phyloP scores from a whole-genome alignment of 305 asterid genomes.

The Lippia alba region DNA sequence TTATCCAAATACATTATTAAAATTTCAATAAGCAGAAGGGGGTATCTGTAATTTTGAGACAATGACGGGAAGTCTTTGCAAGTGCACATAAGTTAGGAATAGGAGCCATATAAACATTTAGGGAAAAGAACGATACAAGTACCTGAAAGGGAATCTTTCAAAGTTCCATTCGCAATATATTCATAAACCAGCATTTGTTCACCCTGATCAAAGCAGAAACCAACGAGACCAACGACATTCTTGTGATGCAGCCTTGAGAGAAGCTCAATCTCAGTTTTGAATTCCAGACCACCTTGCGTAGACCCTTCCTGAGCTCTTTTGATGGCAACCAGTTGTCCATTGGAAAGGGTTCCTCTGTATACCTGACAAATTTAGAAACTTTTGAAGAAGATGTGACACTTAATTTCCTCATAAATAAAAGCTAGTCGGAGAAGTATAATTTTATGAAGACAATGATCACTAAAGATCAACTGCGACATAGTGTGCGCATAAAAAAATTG shows the following conservation, averaged over 20 bases:
- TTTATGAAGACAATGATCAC: too few species aligned
- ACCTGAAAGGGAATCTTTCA: conserved; percentile 47
- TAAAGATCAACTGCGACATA: neutral
- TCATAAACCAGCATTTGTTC: conserved; percentile 77
- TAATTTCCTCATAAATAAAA: too few species aligned
- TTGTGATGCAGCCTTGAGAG: neutral
- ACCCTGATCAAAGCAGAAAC: conserved; percentile 59
- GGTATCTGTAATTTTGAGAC: neutral
- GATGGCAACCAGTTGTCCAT: neutral
- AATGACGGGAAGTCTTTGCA: neutral
- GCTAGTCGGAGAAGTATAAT: too few species aligned
- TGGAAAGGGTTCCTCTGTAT: neutral
- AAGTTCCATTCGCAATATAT: neutral
- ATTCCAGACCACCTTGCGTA: neutral
- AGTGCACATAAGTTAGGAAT: neutral
- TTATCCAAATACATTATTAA: neutral
- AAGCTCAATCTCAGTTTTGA: neutral
- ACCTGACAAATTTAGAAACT: neutral
- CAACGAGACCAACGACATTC: neutral
- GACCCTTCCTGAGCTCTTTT: neutral
- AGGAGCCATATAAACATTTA: neutral
- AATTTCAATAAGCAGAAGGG: neutral
- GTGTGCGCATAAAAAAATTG: neutral
- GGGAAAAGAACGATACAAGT: conserved; percentile 8
- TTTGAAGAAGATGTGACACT: neutral